Conservation (phyloP, 768 basidiomycete species). For the Nidula microcarpa region DNA sequence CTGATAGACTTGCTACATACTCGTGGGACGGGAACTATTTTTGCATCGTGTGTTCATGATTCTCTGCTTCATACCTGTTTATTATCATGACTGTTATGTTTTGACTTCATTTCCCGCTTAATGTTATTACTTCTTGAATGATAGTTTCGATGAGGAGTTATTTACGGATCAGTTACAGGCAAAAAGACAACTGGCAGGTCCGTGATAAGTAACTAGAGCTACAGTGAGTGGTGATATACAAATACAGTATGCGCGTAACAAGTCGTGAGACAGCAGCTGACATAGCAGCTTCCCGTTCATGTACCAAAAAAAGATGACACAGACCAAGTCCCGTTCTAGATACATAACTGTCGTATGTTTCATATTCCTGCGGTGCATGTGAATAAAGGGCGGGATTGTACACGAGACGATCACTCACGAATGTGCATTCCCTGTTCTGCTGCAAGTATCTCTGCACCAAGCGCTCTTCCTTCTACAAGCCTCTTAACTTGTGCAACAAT, state of each 20-base stretch:
- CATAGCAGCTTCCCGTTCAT: no score
- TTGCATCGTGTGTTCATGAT: slow-evolving; percentile 20
- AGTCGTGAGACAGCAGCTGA: no score
- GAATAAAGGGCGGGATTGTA: neutral
- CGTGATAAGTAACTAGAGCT: no score
- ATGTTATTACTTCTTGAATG: no score
- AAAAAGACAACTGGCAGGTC: no score
- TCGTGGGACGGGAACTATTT: slow-evolving; percentile 22
- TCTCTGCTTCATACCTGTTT: slow-evolving; percentile 19
- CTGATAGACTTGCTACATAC: slow-evolving; percentile 30
- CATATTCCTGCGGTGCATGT: slow-evolving; percentile 26
- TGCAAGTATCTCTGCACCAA: slow-evolving; percentile 70
- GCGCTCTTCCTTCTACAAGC: slow-evolving; percentile 53
- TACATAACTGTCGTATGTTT: slow-evolving; percentile 2
- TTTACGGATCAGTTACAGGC: no score
- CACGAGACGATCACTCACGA: slow-evolving; percentile 41
- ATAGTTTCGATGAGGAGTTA: no score
- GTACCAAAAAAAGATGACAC: no score
- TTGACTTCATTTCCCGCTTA: slow-evolving; percentile 10
- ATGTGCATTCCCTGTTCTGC: slow-evolving; percentile 82
- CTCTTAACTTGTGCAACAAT: slow-evolving; percentile 73
- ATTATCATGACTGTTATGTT: slow-evolving; percentile 18
- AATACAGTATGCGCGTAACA: no score
- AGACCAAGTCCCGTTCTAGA: no score
- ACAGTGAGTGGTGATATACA: no score